Evolutionary conservation across 1,284 basidiomycete genomes (phyloP), one percentile per base, ranked within the genome.

Genomic region (Boletus smithii): DNA sequence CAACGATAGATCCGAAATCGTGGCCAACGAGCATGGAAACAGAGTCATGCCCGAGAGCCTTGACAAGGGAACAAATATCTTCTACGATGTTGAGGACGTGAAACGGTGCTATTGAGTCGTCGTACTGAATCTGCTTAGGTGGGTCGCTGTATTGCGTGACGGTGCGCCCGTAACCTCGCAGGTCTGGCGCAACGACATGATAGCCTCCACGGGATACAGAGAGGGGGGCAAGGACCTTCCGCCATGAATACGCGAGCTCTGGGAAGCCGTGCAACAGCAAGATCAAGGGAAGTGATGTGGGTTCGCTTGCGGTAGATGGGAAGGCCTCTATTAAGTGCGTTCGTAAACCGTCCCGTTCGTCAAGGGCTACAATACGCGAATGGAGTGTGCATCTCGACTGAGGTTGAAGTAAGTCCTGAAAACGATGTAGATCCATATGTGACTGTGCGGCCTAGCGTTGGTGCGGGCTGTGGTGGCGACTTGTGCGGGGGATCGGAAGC

Each of bases 181-280:
- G 66, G 51, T 81, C 79, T 11, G 75, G 78, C 1, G 75, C 77
- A 24, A 81, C 71, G 51, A 79, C 73, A 34, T 73, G 70, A 57
- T 73, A 80, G 4, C 78, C 80, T 11, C 39, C 34, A 40, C 30
- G 52, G 5, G 69, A 68, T 11, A 65, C 51, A 0, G 76, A 62
- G 26, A 83, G 69, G 1, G 80, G 79, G 1, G 63, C 52, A 30
- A 85, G 69, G 26, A 83, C 49, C 49, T 78, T 77, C 17, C 81
- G 72, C 81, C 80, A 83, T 8, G 81, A 83, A 56, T 77, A 80
- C 2, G 79, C 74, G 9, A 84, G 69, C 56, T 83, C 82, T 10
- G 83, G 81, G 58, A 84, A 84, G 31, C 82, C 83, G 52, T 84
- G 81, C 1, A 84, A 62, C 24, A 83, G 72, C n/a, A 84, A 52